Evolutionary conservation across 139 green algal genomes (phyloP).

Genomic region (Haematococcus lacustris): DNA sequence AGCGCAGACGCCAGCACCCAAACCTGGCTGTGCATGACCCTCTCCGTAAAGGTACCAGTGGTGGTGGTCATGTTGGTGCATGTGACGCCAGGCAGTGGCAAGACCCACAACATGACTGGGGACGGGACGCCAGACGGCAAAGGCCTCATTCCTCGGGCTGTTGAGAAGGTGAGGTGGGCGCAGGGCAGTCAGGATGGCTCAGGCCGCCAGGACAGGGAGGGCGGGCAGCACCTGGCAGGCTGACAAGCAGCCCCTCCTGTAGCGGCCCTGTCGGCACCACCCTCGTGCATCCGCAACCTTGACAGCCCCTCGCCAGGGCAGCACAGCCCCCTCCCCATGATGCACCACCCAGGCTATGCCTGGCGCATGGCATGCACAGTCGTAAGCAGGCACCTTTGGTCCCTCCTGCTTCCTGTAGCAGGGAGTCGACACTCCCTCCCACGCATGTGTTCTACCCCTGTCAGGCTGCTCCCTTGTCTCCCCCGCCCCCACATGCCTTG

Average conservation of each 20-base stretch:
- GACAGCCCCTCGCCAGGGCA: not conserved
- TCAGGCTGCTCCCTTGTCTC: too few species aligned
- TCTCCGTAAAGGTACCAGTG: not conserved
- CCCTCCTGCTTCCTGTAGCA: too few species aligned
- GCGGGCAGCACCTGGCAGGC: constrained; percentile 23
- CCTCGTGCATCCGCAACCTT: not conserved
- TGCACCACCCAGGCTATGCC: not conserved
- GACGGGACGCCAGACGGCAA: constrained; percentile 15
- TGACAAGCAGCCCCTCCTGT: not conserved
- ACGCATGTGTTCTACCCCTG: too few species aligned
- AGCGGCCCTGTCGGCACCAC: not conserved
- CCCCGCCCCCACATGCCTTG: too few species aligned
- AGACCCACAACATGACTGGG: constrained; percentile 91
- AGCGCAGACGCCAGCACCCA: too few species aligned
- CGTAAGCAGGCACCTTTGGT: too few species aligned
- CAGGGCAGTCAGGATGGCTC: not conserved
- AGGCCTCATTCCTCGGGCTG: constrained; percentile 79
- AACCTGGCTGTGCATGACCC: not conserved
- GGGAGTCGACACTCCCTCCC: too few species aligned
- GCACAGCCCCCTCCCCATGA: not conserved
- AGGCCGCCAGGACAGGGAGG: constrained; percentile 19
- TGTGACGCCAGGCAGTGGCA: constrained; percentile 66
- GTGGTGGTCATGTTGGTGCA: constrained; percentile 43
- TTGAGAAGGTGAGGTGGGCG: constrained; percentile 56
- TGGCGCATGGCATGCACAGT: too few species aligned